Conservation (phyloP, 805 yeast genomes). For the Candida incommunis region DNA sequence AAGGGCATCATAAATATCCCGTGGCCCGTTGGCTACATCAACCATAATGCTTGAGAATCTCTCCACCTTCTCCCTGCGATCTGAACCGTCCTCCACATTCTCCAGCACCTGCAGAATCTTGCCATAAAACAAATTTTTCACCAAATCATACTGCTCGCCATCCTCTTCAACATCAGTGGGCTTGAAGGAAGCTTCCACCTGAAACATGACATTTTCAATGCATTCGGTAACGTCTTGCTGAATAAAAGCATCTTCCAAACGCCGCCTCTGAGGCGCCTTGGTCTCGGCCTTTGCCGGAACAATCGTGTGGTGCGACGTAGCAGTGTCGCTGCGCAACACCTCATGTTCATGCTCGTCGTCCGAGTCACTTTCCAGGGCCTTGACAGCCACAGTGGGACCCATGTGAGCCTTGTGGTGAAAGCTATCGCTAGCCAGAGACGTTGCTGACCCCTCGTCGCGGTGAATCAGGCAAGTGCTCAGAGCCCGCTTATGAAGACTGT, state of each 20-base stretch:
- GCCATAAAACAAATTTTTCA: constrained; percentile 75
- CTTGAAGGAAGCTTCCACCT: constrained; percentile 73
- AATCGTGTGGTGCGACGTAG: not conserved
- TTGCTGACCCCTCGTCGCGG: not conserved
- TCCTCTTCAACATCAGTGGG: constrained; percentile 47
- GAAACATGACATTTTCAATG: constrained; percentile 83
- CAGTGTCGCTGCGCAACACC: not conserved
- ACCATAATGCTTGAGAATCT: constrained; percentile 71
- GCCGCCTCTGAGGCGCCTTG: not conserved
- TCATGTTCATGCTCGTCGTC: constrained; percentile 3
- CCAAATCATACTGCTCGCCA: constrained; percentile 74
- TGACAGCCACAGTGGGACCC: not conserved
- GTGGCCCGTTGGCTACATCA: constrained; percentile 78
- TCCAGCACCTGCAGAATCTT: constrained; percentile 62
- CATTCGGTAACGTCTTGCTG: constrained; percentile 98
- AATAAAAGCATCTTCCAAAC: constrained; percentile 7
- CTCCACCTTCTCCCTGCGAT: constrained; percentile 45
- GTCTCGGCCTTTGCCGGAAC: not conserved
- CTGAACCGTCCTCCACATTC: constrained; percentile 20
- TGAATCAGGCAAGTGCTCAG: not conserved
- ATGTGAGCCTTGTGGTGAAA: not conserved
- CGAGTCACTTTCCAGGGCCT: not conserved
- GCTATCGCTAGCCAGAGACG: not conserved
- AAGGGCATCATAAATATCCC: constrained; percentile 77
- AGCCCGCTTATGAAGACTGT: not conserved